A percentile compares a stretch with the other conserved stretches of the same genome.
phyloP scores from a whole-genome alignment of 1,139 yeast species.

The Zygoascus sp. region DNA sequence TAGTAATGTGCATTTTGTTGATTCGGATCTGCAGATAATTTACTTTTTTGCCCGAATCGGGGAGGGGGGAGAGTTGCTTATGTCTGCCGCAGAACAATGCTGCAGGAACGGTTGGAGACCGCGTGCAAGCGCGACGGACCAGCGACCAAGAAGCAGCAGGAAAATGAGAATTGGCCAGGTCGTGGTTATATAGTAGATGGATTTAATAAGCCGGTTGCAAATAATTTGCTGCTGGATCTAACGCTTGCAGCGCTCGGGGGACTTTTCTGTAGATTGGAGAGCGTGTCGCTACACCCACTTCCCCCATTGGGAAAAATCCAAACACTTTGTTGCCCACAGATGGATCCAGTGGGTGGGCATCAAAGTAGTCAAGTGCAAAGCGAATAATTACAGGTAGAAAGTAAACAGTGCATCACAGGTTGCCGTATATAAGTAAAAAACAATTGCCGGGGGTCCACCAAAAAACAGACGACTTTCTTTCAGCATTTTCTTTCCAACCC shows the following conservation, averaged over 20 bases:
- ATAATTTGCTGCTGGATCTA: too few relatives aligned
- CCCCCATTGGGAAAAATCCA: constrained; percentile 7
- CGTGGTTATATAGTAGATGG: not conserved
- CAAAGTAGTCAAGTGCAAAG: constrained; percentile 1
- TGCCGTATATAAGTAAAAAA: not conserved
- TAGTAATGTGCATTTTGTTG: not conserved
- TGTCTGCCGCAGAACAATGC: not conserved
- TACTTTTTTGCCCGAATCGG: not conserved
- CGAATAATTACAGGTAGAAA: constrained; percentile 2
- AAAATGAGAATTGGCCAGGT: not conserved
- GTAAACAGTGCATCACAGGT: not conserved
- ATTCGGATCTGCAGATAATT: not conserved
- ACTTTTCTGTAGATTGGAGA: not conserved
- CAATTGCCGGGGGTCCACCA: not conserved
- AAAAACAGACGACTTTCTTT: too few relatives aligned
- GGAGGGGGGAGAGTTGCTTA: not conserved
- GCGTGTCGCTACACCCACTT: constrained; percentile 4
- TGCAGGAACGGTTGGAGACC: constrained; percentile 4
- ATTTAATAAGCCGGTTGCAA: not conserved
- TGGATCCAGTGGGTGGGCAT: constrained; percentile 1
- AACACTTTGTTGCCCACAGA: constrained; percentile 4
- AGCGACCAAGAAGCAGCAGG: not conserved
- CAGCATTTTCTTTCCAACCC: too few relatives aligned
- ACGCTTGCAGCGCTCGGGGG: too few relatives aligned
- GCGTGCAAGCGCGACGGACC: constrained; percentile 1